These are phyloP conservation scores for Zangia roseola DNA, from an alignment of 768 basidiomycete species.

Conservation along the genomic window DNA sequence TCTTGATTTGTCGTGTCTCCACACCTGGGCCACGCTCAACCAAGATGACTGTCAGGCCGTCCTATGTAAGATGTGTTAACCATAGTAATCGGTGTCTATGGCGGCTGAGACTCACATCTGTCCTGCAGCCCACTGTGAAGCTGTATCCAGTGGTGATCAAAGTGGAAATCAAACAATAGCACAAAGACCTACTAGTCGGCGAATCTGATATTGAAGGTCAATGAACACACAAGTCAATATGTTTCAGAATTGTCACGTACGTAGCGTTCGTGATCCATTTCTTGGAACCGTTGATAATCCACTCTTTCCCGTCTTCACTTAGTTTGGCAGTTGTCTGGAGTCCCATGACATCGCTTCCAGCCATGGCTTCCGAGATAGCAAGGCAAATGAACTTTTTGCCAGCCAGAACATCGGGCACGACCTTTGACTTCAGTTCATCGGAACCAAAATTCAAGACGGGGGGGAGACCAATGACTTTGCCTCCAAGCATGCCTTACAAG, in stretches of 20 bases:
- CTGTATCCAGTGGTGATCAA: slow-evolving; percentile 33
- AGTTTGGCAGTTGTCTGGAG: slow-evolving; percentile 60
- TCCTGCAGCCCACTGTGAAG: slow-evolving; percentile 61
- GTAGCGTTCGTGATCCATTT: slow-evolving; percentile 68
- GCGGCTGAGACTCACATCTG: slow-evolving; percentile 36
- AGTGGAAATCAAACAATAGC: not conserved
- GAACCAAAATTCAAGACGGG: slow-evolving; percentile 69
- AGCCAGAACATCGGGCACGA: slow-evolving; percentile 50
- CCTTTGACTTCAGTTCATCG: slow-evolving; percentile 46
- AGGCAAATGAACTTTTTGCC: slow-evolving; percentile 72
- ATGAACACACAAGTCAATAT: slow-evolving; percentile 3
- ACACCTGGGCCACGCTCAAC: slow-evolving; percentile 64
- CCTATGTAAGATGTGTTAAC: slow-evolving; percentile 31
- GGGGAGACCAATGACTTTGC: slow-evolving; percentile 68
- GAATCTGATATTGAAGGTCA: slow-evolving; percentile 32
- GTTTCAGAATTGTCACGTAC: slow-evolving; percentile 26
- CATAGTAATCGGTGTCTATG: no score
- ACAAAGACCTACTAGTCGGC: slow-evolving; percentile 33
- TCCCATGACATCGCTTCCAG: slow-evolving; percentile 67
- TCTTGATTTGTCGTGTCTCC: slow-evolving; percentile 69
- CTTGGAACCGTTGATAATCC: slow-evolving; percentile 74
- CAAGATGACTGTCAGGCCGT: slow-evolving; percentile 64
- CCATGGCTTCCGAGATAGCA: slow-evolving; percentile 76
- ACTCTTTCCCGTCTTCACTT: slow-evolving; percentile 64
- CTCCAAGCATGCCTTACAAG: slow-evolving; percentile 43